Conservation (phyloP, 768 basidiomycete genomes). For the Lanmaoa pseudosensibilis region DNA sequence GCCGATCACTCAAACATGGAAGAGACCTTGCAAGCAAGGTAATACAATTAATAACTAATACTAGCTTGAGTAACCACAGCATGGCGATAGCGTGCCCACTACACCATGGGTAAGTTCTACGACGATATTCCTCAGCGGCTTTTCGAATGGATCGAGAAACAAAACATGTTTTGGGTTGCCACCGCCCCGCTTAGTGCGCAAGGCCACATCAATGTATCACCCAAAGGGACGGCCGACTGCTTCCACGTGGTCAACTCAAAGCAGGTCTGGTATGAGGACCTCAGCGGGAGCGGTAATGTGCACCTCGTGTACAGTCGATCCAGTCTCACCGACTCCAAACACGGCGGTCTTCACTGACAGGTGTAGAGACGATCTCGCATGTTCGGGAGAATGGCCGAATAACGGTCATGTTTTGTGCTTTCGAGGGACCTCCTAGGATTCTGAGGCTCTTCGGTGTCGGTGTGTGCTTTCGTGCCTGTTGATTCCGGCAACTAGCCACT, state of each 20-base stretch:
- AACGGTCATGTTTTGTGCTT: slow-evolving; percentile 61
- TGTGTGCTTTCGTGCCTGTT: slow-evolving; percentile 21
- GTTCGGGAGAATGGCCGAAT: slow-evolving; percentile 62
- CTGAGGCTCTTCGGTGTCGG: slow-evolving; percentile 58
- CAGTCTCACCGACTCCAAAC: neutral
- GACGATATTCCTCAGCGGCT: slow-evolving; percentile 57
- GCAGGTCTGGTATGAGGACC: slow-evolving; percentile 72
- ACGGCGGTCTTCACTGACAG: slow-evolving; percentile 26
- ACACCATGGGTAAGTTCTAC: slow-evolving; percentile 56
- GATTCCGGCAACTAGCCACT: neutral
- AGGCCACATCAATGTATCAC: slow-evolving; percentile 67
- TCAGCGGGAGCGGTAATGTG: slow-evolving; percentile 60
- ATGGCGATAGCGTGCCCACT: too few relatives aligned
- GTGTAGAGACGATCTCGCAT: slow-evolving; percentile 63
- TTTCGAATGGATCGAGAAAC: slow-evolving; percentile 57
- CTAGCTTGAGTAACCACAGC: neutral
- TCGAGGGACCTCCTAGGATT: slow-evolving; percentile 62
- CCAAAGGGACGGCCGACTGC: slow-evolving; percentile 63
- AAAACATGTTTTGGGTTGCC: slow-evolving; percentile 72
- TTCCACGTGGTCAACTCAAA: slow-evolving; percentile 58
- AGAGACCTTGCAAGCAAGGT: too few relatives aligned
- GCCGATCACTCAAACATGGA: neutral
- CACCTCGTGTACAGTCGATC: neutral
- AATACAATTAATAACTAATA: too few relatives aligned
- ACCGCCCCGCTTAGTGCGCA: slow-evolving; percentile 57